These are phyloP conservation scores for Apiotrichum laibachii DNA, from an alignment of 1,284 basidiomycete species.

Conservation along the genomic window DNA sequence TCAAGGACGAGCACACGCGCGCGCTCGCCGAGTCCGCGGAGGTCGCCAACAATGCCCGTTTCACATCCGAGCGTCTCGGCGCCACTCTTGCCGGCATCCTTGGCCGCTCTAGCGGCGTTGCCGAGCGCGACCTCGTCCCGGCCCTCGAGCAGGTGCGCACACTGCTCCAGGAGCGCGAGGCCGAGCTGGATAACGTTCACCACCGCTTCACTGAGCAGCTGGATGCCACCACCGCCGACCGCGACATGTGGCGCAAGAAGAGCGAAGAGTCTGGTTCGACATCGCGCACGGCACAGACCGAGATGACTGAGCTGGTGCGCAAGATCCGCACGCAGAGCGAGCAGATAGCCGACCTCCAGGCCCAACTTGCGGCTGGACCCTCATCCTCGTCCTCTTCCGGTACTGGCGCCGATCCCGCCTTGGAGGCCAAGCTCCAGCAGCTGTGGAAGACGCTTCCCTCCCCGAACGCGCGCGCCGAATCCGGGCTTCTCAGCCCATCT, in stretches of 20 bases:
- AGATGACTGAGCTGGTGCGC: constrained; percentile 17
- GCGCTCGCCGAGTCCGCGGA: neutral
- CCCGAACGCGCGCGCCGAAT: constrained; percentile 67
- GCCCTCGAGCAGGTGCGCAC: constrained; percentile 41
- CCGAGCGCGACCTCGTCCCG: constrained; percentile 4
- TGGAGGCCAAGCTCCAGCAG: constrained; percentile 58
- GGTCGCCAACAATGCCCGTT: neutral
- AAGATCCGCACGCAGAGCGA: constrained; percentile 34
- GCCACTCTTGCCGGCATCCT: constrained; percentile 5
- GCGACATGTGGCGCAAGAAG: constrained; percentile 57
- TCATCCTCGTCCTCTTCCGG: neutral
- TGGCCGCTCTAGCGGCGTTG: neutral
- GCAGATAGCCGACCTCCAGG: constrained; percentile 19
- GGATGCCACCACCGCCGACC: constrained; percentile 57
- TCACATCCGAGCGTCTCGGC: constrained; percentile 3
- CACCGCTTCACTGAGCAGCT: constrained; percentile 37
- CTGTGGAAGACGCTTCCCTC: constrained; percentile 79
- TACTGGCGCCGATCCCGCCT: neutral
- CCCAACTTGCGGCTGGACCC: constrained; percentile 21
- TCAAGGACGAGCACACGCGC: constrained; percentile 3
- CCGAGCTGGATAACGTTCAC: constrained; percentile 56
- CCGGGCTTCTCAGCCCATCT: constrained; percentile 59
- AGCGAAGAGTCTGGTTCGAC: constrained; percentile 55
- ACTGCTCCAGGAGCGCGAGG: constrained; percentile 55
- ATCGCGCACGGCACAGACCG: constrained; percentile 7